Evolutionary conservation across 805 yeast species (phyloP).

Genomic region (Myxozyma mucilagina): DNA sequence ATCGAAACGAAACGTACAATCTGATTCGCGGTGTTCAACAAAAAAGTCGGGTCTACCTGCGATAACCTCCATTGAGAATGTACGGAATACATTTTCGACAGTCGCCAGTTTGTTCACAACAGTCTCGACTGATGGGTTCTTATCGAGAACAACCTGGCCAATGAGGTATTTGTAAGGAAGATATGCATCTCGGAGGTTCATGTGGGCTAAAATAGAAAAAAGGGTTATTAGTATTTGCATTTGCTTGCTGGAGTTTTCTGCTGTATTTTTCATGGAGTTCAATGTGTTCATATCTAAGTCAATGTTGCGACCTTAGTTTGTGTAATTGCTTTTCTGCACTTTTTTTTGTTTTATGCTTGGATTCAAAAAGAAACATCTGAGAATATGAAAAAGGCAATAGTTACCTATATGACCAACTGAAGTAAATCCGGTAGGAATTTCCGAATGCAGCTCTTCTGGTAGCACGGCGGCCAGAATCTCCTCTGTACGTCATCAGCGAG

Average conservation of each 20-base stretch:
- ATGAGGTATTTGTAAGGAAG: conserved; percentile 77
- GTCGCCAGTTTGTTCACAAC: conserved; percentile 90
- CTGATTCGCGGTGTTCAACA: conserved; percentile 75
- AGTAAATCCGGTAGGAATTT: conserved; percentile 87
- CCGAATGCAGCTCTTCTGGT: conserved; percentile 68
- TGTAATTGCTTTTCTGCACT: not conserved
- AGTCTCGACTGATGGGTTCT: conserved; percentile 75
- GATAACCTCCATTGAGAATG: conserved; percentile 88
- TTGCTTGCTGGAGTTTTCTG: not conserved
- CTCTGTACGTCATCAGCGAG: conserved; percentile 45
- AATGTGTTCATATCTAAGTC: not conserved
- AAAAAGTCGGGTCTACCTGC: conserved; percentile 78
- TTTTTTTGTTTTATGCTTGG: too few relatives aligned
- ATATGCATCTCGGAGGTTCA: conserved; percentile 80
- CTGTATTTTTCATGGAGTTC: not conserved
- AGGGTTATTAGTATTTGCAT: not conserved
- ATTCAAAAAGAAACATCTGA: too few relatives aligned
- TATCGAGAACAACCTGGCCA: conserved; percentile 88
- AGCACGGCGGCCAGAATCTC: conserved; percentile 76
- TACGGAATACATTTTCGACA: conserved; percentile 84
- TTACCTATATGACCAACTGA: conserved; percentile 78
- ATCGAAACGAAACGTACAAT: conserved; percentile 82
- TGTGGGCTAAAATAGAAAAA: conserved; percentile 57
- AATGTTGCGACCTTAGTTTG: not conserved
- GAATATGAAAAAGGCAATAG: not conserved